These are phyloP conservation scores for Pythium phragmiticola DNA, from an alignment of 352 stramenopile genomes.

Conservation along the genomic window DNA sequence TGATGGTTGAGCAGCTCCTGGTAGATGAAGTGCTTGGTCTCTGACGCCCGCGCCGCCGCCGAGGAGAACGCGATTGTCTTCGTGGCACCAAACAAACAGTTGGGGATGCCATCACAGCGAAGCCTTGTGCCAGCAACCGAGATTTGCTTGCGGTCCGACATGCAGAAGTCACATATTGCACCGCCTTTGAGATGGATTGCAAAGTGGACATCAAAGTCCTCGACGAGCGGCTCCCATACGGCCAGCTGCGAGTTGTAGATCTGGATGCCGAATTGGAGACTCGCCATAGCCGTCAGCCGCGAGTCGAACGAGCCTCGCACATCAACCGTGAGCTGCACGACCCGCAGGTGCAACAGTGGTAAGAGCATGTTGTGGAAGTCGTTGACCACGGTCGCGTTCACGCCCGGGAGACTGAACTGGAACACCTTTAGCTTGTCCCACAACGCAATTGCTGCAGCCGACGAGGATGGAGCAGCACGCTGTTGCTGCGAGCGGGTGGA, in stretches of 20 bases:
- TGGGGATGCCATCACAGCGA: slow-evolving; percentile 66
- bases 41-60: slow-evolving; percentile 58
- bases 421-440: slow-evolving; percentile 72
- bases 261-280: slow-evolving; percentile 70
- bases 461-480: slow-evolving; percentile 5
- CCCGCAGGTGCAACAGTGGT: slow-evolving; percentile 72
- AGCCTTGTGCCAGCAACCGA: slow-evolving; percentile 53
- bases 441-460: slow-evolving; percentile 17
- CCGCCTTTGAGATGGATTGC: slow-evolving; percentile 66
- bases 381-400: slow-evolving; percentile 83
- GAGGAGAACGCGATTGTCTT: slow-evolving; percentile 68
- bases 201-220: slow-evolving; percentile 83
- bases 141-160: slow-evolving; percentile 67
- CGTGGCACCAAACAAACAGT: slow-evolving; percentile 67
- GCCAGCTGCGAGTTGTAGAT: slow-evolving; percentile 86
- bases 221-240: slow-evolving; percentile 81
- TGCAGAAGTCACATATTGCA: slow-evolving; percentile 76
- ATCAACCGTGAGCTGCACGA: slow-evolving; percentile 65
- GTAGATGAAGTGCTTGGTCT: slow-evolving; percentile 85
- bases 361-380: slow-evolving; percentile 89
- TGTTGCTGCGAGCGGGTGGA: slow-evolving; percentile 10
- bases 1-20: slow-evolving; percentile 55
- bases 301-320: slow-evolving; percentile 62
- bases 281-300: slow-evolving; percentile 59
- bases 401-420: slow-evolving; percentile 68